phyloP scores from a whole-genome alignment of 345 rosid genomes.

The Cardiospermum halicacabum region DNA sequence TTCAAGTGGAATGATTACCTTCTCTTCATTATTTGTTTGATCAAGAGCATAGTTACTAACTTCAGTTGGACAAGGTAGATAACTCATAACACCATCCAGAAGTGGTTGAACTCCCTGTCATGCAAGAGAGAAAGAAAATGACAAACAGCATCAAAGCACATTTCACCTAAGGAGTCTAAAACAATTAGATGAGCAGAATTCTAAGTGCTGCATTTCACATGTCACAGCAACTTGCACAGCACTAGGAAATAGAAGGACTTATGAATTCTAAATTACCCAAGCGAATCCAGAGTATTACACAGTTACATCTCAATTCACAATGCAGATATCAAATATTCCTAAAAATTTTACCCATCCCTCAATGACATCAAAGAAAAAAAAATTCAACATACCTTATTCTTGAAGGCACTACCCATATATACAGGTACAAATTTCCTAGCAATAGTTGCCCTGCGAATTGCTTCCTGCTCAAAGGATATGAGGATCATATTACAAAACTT shows the following conservation, averaged over 20 bases:
- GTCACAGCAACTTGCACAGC: neutral
- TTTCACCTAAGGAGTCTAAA: neutral
- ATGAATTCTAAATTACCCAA: neutral
- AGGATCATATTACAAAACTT: too few relatives aligned
- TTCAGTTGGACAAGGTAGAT: constrained; percentile 89
- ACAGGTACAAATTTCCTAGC: constrained; percentile 92
- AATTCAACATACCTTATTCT: constrained; percentile 72
- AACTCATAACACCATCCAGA: constrained; percentile 79
- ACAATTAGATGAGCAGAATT: neutral
- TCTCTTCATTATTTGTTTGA: constrained; percentile 81
- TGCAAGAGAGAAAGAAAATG: constrained; percentile 6
- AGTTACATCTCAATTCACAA: neutral
- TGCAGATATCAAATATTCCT: neutral
- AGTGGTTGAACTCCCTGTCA: constrained; percentile 93
- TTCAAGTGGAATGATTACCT: constrained; percentile 39
- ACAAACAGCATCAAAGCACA: constrained; percentile 2
- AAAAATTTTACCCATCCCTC: neutral
- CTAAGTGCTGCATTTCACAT: neutral
- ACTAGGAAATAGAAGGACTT: neutral
- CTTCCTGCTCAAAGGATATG: constrained; percentile 62
- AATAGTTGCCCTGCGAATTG: constrained; percentile 90
- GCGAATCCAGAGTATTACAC: neutral
- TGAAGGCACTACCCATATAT: constrained; percentile 99
- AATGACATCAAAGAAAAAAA: neutral
- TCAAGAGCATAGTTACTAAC: constrained; percentile 92